Percentiles rank a stretch among this genome's conserved stretches.
These are phyloP conservation scores for Crithidia sp. DNA, from an alignment of 208 protist genomes.

Conservation along the genomic window DNA sequence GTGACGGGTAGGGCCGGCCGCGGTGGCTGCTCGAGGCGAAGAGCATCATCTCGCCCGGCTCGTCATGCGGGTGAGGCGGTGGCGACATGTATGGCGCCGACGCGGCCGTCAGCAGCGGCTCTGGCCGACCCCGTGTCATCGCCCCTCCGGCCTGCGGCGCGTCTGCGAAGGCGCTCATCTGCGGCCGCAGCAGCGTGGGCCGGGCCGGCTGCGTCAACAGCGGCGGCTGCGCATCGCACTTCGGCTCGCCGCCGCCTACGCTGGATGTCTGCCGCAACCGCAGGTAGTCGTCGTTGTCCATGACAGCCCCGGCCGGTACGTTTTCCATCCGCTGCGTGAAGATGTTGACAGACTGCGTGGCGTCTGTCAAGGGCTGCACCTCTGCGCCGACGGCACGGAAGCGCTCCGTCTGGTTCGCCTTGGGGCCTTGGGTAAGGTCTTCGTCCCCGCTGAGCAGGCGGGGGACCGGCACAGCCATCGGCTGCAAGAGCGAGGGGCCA, in stretches of 20 bases:
- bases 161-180: neutral
- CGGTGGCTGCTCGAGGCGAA: conserved; percentile 21
- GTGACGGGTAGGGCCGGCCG: neutral
- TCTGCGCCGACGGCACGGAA: conserved; percentile 32
- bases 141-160: too few species aligned
- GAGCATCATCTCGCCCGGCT: conserved; percentile 27
- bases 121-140: neutral
- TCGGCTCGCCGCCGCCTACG: neutral
- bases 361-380: conserved; percentile 25
- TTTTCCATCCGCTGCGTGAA: conserved; percentile 25
- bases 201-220: neutral
- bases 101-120: conserved; percentile 7
- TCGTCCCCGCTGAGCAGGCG: conserved; percentile 6
- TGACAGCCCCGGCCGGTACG: neutral
- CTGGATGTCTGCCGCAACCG: conserved; percentile 1
- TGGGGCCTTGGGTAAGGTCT: neutral
- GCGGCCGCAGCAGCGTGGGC: conserved; percentile 10
- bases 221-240: neutral
- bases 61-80: neutral
- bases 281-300: conserved; percentile 6
- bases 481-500: conserved; percentile 5
- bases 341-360: conserved; percentile 33
- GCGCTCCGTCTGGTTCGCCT: conserved; percentile 18
- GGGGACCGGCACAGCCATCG: conserved; percentile 11
- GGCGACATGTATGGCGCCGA: conserved; percentile 6